Conservation (phyloP, 2,329 filamentous ascomycete species). For the Paecilomyces variotii region DNA sequence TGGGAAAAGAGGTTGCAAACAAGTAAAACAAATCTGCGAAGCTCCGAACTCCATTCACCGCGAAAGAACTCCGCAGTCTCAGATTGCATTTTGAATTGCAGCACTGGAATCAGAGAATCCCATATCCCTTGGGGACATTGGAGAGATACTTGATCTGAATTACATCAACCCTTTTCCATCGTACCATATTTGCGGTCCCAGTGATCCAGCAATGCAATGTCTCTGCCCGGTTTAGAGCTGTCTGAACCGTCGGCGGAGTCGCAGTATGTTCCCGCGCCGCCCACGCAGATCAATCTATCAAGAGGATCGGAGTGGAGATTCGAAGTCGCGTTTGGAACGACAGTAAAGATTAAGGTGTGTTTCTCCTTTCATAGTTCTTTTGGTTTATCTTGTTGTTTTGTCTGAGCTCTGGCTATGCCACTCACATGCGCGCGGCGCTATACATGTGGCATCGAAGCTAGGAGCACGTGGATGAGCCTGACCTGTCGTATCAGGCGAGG, state of each 20-base stretch:
- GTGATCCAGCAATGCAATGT: constrained; percentile 44
- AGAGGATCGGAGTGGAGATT: constrained; percentile 72
- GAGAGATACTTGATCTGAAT: not conserved
- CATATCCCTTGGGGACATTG: not conserved
- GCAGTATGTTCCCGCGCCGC: constrained; percentile 27
- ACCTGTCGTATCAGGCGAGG: not conserved
- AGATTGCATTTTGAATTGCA: not conserved
- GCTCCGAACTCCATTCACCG: not conserved
- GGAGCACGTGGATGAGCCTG: not conserved
- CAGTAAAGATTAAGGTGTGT: constrained; percentile 46
- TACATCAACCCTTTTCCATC: not conserved
- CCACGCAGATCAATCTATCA: constrained; percentile 46
- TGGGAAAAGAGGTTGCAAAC: not conserved
- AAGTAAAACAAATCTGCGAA: not conserved
- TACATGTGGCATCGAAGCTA: not conserved
- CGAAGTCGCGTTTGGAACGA: constrained; percentile 53
- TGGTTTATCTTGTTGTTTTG: not conserved
- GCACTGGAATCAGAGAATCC: not conserved
- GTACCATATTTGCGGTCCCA: not conserved
- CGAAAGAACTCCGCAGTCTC: not conserved
- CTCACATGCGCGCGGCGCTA: not conserved
- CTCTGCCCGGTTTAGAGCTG: constrained; percentile 66
- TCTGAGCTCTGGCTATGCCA: not conserved
- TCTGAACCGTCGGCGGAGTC: constrained; percentile 51
- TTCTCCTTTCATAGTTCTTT: not conserved